Evolutionary conservation across 116 monocot species (phyloP).

Genomic region (Phalaenopsis hybrid): DNA sequence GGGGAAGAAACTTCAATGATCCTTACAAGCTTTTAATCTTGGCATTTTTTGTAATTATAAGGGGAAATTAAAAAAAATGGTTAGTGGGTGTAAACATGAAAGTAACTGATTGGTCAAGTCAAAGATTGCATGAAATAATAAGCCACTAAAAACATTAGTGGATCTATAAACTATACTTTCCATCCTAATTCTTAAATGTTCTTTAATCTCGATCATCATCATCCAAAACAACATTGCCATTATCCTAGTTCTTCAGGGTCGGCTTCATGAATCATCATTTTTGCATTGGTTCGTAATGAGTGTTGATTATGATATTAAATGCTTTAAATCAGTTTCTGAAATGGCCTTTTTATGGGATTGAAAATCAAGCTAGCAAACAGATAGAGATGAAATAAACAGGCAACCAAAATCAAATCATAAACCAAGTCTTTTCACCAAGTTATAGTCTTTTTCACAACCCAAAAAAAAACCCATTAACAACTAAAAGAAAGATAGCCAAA

Average conservation of each 20-base stretch:
- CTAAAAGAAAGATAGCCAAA: not conserved
- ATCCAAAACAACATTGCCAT: too few species aligned
- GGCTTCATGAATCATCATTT: too few species aligned
- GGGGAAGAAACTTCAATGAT: not conserved
- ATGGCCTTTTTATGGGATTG: too few species aligned
- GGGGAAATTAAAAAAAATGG: not conserved
- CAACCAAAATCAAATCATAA: not conserved
- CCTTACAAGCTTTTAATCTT: not conserved
- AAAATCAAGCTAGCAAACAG: not conserved
- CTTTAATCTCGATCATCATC: too few species aligned
- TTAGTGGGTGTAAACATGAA: not conserved
- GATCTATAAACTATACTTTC: too few species aligned
- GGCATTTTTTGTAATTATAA: not conserved
- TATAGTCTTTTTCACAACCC: not conserved
- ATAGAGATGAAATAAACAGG: not conserved
- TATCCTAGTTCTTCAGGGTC: too few species aligned
- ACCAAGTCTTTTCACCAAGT: not conserved
- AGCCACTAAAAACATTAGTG: not conserved
- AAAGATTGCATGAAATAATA: not conserved
- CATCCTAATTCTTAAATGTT: too few species aligned
- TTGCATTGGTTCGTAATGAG: too few species aligned
- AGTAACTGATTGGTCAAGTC: not conserved
- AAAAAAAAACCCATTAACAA: not conserved
- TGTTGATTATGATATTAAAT: too few species aligned
- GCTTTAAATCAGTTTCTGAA: not conserved